Conservation (phyloP, 1,139 yeast genomes). For the Saccharomyces hybrid region DNA sequence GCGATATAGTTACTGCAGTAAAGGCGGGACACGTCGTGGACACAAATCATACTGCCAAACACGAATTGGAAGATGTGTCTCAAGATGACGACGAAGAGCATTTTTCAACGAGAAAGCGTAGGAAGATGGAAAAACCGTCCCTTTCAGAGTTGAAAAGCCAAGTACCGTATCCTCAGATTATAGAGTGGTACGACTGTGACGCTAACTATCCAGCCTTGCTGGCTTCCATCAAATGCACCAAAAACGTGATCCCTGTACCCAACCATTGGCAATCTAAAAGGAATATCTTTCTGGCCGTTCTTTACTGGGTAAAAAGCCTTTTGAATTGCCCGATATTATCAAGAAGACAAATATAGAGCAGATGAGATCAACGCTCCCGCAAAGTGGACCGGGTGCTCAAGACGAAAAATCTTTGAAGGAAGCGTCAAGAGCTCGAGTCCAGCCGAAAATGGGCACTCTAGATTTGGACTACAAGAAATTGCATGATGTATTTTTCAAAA, state of each 20-base stretch:
- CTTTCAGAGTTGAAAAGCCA: constrained; percentile 60
- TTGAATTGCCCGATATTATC: constrained; percentile 70
- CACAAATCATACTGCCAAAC: constrained; percentile 2
- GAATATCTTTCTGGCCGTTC: constrained; percentile 70
- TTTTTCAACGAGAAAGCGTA: constrained; percentile 38
- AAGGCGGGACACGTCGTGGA: neutral
- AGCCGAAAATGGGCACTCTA: constrained; percentile 79
- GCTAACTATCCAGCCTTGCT: constrained; percentile 69
- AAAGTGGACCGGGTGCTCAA: constrained; percentile 33
- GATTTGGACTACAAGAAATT: constrained; percentile 82
- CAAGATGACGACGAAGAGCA: neutral
- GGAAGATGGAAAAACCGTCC: constrained; percentile 51
- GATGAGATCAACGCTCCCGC: constrained; percentile 55
- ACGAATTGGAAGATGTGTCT: neutral
- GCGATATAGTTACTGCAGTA: neutral
- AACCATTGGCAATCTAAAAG: constrained; percentile 75
- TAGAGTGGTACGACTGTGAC: constrained; percentile 85
- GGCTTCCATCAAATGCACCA: constrained; percentile 55
- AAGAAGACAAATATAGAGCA: constrained; percentile 80
- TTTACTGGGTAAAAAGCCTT: constrained; percentile 66
- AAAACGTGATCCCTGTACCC: constrained; percentile 73
- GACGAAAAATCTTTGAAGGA: constrained; percentile 56
- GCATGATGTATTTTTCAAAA: constrained; percentile 78
- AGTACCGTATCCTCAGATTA: constrained; percentile 56
- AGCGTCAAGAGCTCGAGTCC: constrained; percentile 74